A percentile compares a stretch with the other conserved stretches of the same genome.
These are phyloP conservation scores for Metschnikowia similis DNA, from an alignment of 805 yeast genomes.

Conservation along the genomic window DNA sequence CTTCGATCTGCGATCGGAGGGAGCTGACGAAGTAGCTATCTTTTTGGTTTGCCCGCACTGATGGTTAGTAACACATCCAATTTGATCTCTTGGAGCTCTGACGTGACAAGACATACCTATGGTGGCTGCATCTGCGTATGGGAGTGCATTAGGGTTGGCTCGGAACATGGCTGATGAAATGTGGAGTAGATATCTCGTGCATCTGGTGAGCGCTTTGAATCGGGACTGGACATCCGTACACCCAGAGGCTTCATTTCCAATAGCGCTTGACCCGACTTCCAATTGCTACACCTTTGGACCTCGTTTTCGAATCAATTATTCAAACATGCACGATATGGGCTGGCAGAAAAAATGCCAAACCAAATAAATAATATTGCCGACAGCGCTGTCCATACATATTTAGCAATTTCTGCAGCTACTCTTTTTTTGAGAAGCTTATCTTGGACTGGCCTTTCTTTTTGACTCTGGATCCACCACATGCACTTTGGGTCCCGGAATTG, in stretches of 20 bases:
- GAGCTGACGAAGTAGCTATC: slow-evolving; percentile 68
- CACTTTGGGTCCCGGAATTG: slow-evolving; percentile 16
- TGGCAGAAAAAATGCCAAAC: no score
- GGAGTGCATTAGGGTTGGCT: slow-evolving; percentile 28
- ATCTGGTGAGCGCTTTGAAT: neutral
- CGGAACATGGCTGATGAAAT: slow-evolving; percentile 9
- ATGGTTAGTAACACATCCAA: slow-evolving; percentile 18
- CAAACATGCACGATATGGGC: no score
- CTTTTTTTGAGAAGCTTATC: neutral
- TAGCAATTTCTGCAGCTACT: neutral
- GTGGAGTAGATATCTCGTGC: neutral
- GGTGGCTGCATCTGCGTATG: slow-evolving; percentile 84
- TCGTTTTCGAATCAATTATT: no score
- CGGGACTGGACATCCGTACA: slow-evolving; percentile 3
- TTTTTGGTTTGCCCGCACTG: slow-evolving; percentile 85
- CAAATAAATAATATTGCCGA: no score
- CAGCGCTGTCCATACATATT: no score
- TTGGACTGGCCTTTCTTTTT: neutral
- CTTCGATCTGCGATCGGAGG: slow-evolving; percentile 52
- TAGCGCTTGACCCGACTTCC: no score
- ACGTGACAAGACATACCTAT: slow-evolving; percentile 49
- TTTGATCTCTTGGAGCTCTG: no score
- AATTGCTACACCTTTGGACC: no score
- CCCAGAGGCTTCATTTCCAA: neutral
- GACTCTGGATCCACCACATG: neutral